Percentiles rank a stretch among this genome's conserved stretches.
Evolutionary conservation across 2,329 filamentous ascomycete genomes (phyloP).

Genomic region (Ophiostoma sp.): DNA sequence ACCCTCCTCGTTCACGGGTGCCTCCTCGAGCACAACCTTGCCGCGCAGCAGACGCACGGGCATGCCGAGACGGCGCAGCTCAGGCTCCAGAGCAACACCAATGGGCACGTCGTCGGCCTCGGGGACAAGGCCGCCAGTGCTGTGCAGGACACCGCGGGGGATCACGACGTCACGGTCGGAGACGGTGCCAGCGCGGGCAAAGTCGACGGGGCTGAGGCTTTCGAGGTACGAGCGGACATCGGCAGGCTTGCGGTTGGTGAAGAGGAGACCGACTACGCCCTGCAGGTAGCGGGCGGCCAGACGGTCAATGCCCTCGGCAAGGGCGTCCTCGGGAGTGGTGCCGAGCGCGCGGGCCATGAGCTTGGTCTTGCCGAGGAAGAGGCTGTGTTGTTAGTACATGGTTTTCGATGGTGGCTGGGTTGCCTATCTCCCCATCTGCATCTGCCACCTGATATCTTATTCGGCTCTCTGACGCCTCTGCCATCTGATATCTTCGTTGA

Average conservation of each 20-base stretch:
- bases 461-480: neutral
- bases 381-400: constrained; percentile 44
- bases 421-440: neutral
- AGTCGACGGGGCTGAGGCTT: constrained; percentile 71
- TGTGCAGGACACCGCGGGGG: constrained; percentile 76
- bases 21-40: constrained; percentile 64
- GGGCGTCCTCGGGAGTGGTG: constrained; percentile 67
- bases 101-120: constrained; percentile 78
- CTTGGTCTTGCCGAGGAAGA: constrained; percentile 99
- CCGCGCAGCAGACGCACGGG: constrained; percentile 86
- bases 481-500: neutral
- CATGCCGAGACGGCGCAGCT: constrained; percentile 80
- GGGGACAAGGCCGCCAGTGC: constrained; percentile 72
- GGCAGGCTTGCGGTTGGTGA: constrained; percentile 69
- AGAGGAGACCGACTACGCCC: constrained; percentile 78
- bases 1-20: constrained; percentile 42
- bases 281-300: constrained; percentile 60
- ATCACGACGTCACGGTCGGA: constrained; percentile 73
- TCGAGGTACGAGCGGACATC: constrained; percentile 66
- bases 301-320: constrained; percentile 68
- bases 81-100: constrained; percentile 83
- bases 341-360: constrained; percentile 96
- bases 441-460: too few species aligned
- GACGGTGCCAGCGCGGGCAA: constrained; percentile 76
- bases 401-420: neutral